Evolutionary conservation across 2,329 filamentous ascomycete species (phyloP).

Genomic region (Bipolaris sorokiniana): DNA sequence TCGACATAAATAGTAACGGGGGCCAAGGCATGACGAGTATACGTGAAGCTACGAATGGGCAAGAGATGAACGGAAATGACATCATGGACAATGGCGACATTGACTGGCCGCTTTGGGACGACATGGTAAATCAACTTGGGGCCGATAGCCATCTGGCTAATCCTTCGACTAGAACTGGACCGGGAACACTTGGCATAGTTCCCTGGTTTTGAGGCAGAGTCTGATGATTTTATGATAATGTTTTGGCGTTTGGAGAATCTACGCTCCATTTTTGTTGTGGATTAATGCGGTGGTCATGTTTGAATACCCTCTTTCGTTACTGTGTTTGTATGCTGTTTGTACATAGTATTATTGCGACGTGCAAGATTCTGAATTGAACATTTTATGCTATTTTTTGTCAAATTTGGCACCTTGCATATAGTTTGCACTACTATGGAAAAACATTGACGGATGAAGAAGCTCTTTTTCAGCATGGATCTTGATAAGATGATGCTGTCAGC

Average conservation of each 20-base stretch:
- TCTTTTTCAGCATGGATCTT: no score
- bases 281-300: neutral
- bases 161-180: conserved; percentile 16
- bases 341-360: neutral
- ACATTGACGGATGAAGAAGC: no score
- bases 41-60: neutral
- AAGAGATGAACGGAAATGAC: conserved; percentile 22
- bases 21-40: conserved; percentile 8
- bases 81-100: conserved; percentile 50
- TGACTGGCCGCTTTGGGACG: conserved; percentile 58
- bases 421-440: no score
- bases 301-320: neutral
- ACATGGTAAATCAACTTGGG: conserved; percentile 56
- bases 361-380: no score
- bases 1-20: conserved; percentile 20
- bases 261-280: neutral
- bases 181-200: conserved; percentile 31
- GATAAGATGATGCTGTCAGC: no score
- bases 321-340: neutral
- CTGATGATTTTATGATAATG: neutral
- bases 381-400: no score
- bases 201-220: conserved; percentile 34
- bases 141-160: conserved; percentile 44
- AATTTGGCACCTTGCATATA: no score
- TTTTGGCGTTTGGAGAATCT: neutral